Base-by-base conservation (phyloP, 2,329 filamentous ascomycete species). In the Fusarium transvaalense region DNA sequence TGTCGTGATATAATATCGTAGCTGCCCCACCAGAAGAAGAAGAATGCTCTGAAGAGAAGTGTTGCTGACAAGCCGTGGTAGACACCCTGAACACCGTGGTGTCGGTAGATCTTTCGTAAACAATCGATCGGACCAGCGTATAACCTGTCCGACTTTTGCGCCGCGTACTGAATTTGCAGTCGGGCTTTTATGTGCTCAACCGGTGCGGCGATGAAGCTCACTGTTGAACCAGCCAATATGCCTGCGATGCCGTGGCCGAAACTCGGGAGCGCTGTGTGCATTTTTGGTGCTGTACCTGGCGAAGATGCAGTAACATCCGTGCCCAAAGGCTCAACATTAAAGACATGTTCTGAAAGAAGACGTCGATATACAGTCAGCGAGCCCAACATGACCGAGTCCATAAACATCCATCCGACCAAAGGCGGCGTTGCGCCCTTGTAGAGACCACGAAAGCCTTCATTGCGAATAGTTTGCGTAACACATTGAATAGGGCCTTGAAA, bases 21-120 rank as follows among this genome's bases (percentile, higher is more conserved):
- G 63, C 89, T 92, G n/a, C 90, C 90, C 96, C 96, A 99, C 94
- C 94, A 98, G 83, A 91, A 96, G 85, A 97, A 97, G 85, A 99
- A 99, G 82, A 95, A 97, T 15, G 89, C 89, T 19, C 96, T 88
- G 82, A 98, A 98, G 47, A 98, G 80, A 48, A 98, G 83, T 0
- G 96, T 98, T 2, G 96, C 92, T 37, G 81, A 83, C 14, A 99
- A 85, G 1, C 96, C 96, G 76, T 93, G 94, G 79, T 95, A 99
- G 10, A 99, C 79, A 35, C 95, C 96, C 23, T 80, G 77, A 4
- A 97, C 74, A 45, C 96, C 95, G 78, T 98, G 93, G 51, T 82
- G 78, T n/a, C 77, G 74, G 76, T 87, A 87, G 45, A 93, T 89
- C 80, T 93, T 95, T 71, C 80, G 81, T 37, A 91, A 79, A 78